Evolutionary conservation across 768 basidiomycete genomes (phyloP), one percentile per base, ranked within the genome.

Genomic region (Lactarius evosmus): DNA sequence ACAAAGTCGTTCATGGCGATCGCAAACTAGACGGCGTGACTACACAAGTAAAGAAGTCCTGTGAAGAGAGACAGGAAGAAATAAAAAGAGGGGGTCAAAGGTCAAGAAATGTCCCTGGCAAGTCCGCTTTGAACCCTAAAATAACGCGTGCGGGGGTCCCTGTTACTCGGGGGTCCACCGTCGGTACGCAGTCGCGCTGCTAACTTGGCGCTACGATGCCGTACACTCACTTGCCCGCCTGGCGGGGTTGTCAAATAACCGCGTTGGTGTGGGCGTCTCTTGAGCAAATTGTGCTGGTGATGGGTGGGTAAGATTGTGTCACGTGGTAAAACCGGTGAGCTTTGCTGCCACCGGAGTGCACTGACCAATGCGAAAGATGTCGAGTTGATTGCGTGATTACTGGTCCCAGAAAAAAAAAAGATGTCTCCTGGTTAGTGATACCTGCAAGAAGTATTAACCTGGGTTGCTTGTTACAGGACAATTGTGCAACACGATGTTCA

Each of bases 1-100:
- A 60, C 58, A 30, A 52, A 52, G 49, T 60, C 58, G 58, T 60
- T 60, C 58, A 60, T 60, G 50, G 25, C 11, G 27, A 51, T 29
- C 11, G 38, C 30, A 46, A n/a, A 32, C 4, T 2, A 11, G 22
- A 46, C 38, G 17, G 38, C 38, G 40, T 19, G 19, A 41, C 40
- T 25, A 25, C 5, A 11, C 44, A 19, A 40, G 6, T 4, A 17
- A 40, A 40, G 8, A 40, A 17, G 17, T 40, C 19, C 40, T 40
- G 16, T 40, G 12, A 41, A 27, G 55, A 29, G 22, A 9, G 53
- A 55, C 3, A 22, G 46, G 44, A 22, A 46, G 44, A 46, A 22
- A 46, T 22, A 7, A 17, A 49, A 25, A 49, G 1, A 27, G 22
- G n/a, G 19, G 40, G 40, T 19, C 19, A 41, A 41, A 16, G 7